Conservation (phyloP, 1,284 basidiomycete genomes). For the Cystobasidiaceae sp. region DNA sequence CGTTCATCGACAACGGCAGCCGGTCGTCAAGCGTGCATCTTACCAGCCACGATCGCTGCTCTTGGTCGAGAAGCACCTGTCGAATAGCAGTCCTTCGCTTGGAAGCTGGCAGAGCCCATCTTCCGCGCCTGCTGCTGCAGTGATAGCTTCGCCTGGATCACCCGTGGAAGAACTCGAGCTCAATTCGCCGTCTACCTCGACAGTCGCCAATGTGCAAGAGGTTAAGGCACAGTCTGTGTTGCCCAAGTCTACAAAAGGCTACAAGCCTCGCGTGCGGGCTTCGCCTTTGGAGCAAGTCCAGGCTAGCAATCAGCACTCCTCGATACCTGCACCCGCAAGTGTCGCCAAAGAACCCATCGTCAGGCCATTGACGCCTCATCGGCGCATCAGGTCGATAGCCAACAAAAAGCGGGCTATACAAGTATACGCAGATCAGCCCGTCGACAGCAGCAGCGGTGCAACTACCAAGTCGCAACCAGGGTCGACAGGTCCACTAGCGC, state of each 20-base stretch:
- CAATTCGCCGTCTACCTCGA: too few species aligned
- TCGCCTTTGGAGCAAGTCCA: background rate
- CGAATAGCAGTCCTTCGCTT: background rate
- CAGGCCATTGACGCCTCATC: constrained; percentile 10
- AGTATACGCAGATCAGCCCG: constrained; percentile 11
- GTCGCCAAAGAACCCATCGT: constrained; percentile 18
- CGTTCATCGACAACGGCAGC: too few species aligned
- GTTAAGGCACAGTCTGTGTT: too few species aligned
- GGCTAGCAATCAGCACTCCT: background rate
- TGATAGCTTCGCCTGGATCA: too few species aligned
- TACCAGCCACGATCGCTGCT: constrained; percentile 22
- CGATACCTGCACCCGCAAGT: too few species aligned
- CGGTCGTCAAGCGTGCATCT: background rate
- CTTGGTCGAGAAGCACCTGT: constrained; percentile 28
- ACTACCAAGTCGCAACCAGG: background rate
- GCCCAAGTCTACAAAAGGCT: constrained; percentile 28
- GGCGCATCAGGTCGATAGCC: constrained; percentile 9
- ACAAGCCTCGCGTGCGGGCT: constrained; percentile 8
- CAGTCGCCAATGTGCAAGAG: too few species aligned
- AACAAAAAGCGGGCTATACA: constrained; percentile 20
- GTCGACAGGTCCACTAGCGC: background rate
- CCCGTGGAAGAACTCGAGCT: too few species aligned
- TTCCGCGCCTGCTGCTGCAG: background rate
- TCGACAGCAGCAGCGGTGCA: background rate
- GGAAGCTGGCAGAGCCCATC: background rate